Base-by-base conservation (phyloP, 78 protist genomes). In the Isochrysis galbana region DNA sequence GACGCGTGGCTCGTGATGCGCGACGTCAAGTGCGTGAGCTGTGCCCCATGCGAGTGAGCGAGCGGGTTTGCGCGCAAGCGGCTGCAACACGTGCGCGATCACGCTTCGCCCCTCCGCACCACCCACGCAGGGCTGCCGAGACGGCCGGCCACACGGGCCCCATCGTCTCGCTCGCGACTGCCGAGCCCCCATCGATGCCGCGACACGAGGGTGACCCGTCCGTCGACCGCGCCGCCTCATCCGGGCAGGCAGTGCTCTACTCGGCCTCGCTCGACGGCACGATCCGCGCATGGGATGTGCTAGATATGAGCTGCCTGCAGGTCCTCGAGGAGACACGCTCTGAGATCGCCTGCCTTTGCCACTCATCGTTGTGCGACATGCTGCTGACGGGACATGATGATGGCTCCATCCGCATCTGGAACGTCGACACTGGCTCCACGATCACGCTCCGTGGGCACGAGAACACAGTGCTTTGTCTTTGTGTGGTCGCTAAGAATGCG, bases 341-440 rank as follows among this genome's bases (percentile, higher is more conserved):
- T 11, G 84, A 74, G 84, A 74, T 74, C 45, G 3, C 46, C 34
- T 34, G 46, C 45, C 46, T 74, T 5, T 29, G 4, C 14, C 23
- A 74, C 42, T 22, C 61, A 0, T 11, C 0, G 4, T n/a, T 32
- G 29, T 23, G 32, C 61, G 89, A 45, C 32, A 17, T 82, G 32
- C 67, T 82, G 44, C 26, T 82, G 69, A 10, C 89, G 42, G 89
- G 89, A 36, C 25, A 82, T 25, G 89, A 82, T 39, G 89, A 82
- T 39, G 89, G 89, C 67, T 14, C 67, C n/a, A 82, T 82, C 61
- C 89, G 89, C 5, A 21, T 42, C 26, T 82, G 89, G 89, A 82
- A 46, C 44, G 34, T 25, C 14, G 61, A 46, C 89, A 45, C 89
- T 2, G 89, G 89, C 61, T 46, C 38, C 34, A 42, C 89, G 38